A percentile compares a stretch with the other conserved stretches of the same genome.
Conservation (phyloP, 1,139 yeast species). For the Protomyces gravidus region DNA sequence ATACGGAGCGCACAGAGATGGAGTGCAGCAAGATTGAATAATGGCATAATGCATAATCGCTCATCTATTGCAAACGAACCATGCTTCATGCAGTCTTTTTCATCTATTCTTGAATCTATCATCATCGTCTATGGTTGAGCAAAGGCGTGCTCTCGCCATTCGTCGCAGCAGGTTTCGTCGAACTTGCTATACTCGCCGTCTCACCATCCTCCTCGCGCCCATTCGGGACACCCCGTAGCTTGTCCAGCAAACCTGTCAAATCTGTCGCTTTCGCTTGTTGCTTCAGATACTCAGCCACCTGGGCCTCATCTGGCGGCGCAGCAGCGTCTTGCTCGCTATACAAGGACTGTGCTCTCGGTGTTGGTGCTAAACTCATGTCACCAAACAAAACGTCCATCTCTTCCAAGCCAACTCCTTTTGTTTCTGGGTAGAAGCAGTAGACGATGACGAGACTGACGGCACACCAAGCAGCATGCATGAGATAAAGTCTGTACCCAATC, state of each 20-base stretch:
- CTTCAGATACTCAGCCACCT: conserved; percentile 18
- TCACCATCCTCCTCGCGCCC: neutral
- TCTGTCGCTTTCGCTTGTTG: conserved; percentile 11
- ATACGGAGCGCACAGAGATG: conserved; percentile 23
- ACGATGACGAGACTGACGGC: conserved; percentile 66
- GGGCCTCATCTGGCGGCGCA: conserved; percentile 24
- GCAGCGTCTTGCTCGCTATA: conserved; percentile 8
- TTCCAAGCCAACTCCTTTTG: conserved; percentile 81
- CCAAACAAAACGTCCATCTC: conserved; percentile 84
- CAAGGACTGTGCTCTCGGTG: conserved; percentile 33
- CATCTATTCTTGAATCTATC: neutral
- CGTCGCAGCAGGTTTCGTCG: no score
- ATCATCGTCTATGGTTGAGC: neutral
- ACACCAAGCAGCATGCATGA: conserved; percentile 77
- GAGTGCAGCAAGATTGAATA: conserved; percentile 12
- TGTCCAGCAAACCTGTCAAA: conserved; percentile 14
- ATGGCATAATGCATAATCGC: neutral
- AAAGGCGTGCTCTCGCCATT: neutral
- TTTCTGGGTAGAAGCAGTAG: conserved; percentile 71
- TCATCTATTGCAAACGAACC: no score
- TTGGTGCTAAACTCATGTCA: conserved; percentile 45
- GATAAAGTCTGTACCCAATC: conserved; percentile 74
- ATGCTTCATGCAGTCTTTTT: no score
- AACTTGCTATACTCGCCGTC: neutral
- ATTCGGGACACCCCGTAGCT: conserved; percentile 17